Evolutionary conservation across 768 basidiomycete genomes (phyloP).

Genomic region (Termitomyces heimii): DNA sequence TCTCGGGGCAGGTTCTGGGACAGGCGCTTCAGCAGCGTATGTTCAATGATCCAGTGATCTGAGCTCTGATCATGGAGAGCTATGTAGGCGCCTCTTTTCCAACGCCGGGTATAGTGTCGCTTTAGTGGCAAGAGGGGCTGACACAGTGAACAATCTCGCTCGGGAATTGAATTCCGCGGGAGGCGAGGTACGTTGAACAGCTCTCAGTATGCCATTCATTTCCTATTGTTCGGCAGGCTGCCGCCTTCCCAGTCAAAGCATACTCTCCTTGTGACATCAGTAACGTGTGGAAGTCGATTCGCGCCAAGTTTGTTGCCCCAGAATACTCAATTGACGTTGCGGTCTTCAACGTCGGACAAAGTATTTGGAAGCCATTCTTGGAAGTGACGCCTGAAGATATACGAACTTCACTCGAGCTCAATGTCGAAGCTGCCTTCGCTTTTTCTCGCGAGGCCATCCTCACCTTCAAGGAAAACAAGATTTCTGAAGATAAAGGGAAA

Average conservation of each 20-base stretch:
- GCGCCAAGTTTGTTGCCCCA: slow-evolving; percentile 38
- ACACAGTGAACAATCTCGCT: slow-evolving; percentile 46
- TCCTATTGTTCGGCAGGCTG: slow-evolving; percentile 36
- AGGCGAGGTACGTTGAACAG: slow-evolving; percentile 40
- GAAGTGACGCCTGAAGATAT: slow-evolving; percentile 56
- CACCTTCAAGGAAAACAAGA: slow-evolving; percentile 51
- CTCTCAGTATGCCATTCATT: background rate
- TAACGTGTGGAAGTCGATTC: slow-evolving; percentile 41
- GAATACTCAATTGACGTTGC: slow-evolving; percentile 51
- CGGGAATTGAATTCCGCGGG: slow-evolving; percentile 48
- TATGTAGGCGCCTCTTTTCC: slow-evolving; percentile 48
- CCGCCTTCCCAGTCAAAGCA: slow-evolving; percentile 45
- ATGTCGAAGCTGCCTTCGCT: slow-evolving; percentile 53
- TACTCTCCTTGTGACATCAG: slow-evolving; percentile 48
- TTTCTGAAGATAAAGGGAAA: slow-evolving; percentile 43
- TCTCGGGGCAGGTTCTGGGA: slow-evolving; percentile 41
- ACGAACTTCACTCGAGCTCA: slow-evolving; percentile 41
- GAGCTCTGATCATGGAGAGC: background rate
- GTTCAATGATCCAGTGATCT: slow-evolving; percentile 13
- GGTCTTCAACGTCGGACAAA: slow-evolving; percentile 55
- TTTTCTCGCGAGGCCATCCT: slow-evolving; percentile 59
- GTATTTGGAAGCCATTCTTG: slow-evolving; percentile 63
- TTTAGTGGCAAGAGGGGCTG: slow-evolving; percentile 52
- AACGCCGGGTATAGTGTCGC: slow-evolving; percentile 64
- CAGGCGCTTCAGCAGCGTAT: slow-evolving; percentile 56